A percentile compares a stretch with the other conserved stretches of the same genome.
phyloP scores from a whole-genome alignment of 177 flowering plant species.

The Vitis hybrid region DNA sequence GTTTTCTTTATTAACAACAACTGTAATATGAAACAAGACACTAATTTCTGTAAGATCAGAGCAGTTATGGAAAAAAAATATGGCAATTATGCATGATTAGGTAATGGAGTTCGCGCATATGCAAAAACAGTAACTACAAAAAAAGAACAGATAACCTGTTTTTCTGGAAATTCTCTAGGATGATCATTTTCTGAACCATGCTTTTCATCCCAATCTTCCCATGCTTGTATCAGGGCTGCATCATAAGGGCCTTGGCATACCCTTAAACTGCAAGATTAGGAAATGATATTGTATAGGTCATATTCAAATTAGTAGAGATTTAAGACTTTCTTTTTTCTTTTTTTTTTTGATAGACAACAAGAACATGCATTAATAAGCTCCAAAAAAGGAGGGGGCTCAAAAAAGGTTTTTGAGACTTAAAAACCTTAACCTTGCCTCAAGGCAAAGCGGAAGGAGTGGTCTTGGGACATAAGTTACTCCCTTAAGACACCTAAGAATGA shows the following conservation, averaged over 20 bases:
- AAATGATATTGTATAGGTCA: background rate
- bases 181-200: conserved; percentile 87
- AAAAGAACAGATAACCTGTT: conserved; percentile 54
- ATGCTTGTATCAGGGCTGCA: conserved; percentile 62
- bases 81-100: background rate
- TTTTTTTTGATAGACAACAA: too few relatives aligned
- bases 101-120: background rate
- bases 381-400: too few relatives aligned
- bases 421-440: too few relatives aligned
- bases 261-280: conserved; percentile 42
- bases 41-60: too few relatives aligned
- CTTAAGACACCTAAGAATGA: too few relatives aligned
- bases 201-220: conserved; percentile 89
- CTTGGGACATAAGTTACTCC: too few relatives aligned
- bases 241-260: conserved; percentile 91
- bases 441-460: too few relatives aligned
- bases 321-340: too few relatives aligned
- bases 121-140: background rate
- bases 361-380: too few relatives aligned
- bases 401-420: too few relatives aligned
- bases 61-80: background rate
- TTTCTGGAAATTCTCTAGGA: conserved; percentile 73
- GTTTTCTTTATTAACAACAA: too few relatives aligned
- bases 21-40: background rate
- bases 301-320: too few relatives aligned